Evolutionary conservation across 73 alveolate genomes (phyloP).

Genomic region (Tetrahymena thermophila): DNA sequence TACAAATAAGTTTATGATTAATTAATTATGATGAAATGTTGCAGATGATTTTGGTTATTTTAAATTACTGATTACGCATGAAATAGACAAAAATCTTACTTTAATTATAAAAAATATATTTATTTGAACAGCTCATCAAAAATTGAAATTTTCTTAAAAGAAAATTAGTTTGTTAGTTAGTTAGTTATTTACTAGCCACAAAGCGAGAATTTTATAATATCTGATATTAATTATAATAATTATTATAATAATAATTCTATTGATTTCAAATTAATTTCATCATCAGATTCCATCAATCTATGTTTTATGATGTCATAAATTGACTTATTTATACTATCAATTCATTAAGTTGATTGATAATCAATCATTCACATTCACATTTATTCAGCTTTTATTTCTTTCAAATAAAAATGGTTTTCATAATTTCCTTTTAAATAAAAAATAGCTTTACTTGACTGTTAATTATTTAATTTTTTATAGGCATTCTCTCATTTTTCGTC

Average conservation of each 20-base stretch:
- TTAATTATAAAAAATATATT: neutral
- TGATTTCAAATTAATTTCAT: neutral
- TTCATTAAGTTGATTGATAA: neutral
- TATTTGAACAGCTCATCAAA: neutral
- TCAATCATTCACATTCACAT: too few relatives aligned
- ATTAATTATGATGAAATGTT: neutral
- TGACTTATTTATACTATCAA: neutral
- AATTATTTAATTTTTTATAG: too few relatives aligned
- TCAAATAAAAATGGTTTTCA: too few relatives aligned
- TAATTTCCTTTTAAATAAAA: too few relatives aligned
- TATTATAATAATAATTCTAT: neutral
- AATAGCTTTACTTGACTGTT: too few relatives aligned
- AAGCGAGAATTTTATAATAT: neutral
- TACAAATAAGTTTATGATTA: neutral
- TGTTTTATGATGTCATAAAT: neutral
- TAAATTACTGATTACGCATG: neutral
- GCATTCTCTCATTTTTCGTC: too few relatives aligned
- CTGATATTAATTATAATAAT: neutral
- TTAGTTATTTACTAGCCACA: neutral
- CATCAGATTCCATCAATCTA: neutral
- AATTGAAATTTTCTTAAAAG: neutral
- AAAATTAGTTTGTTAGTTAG: neutral
- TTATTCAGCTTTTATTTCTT: too few relatives aligned
- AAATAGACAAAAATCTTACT: neutral
- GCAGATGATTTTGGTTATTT: neutral